phyloP scores from a whole-genome alignment of 352 stramenopile species.

The Phytophthora boehmeriae region DNA sequence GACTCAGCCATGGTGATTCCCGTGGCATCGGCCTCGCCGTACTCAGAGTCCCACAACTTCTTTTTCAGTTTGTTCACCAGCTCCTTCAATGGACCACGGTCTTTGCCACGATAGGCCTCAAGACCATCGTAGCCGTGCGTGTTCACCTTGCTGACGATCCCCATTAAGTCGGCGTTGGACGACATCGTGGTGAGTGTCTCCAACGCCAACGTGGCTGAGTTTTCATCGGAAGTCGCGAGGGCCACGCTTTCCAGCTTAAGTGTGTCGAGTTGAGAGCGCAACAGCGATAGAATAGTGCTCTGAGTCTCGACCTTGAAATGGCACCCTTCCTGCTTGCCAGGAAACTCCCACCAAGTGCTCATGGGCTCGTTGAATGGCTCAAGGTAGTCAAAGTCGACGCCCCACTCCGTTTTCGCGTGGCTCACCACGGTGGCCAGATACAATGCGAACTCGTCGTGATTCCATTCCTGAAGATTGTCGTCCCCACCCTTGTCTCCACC shows the following conservation, averaged over 20 bases:
- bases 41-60: constrained; percentile 64
- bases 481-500: constrained; percentile 40
- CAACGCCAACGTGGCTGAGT: constrained; percentile 43
- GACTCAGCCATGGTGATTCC: constrained; percentile 63
- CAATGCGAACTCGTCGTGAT: constrained; percentile 50
- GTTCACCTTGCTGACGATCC: constrained; percentile 52
- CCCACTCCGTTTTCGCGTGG: constrained; percentile 48
- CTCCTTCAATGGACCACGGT: constrained; percentile 40
- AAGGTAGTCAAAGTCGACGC: constrained; percentile 54
- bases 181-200: constrained; percentile 39
- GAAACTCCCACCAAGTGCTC: constrained; percentile 54
- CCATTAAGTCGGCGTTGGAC: constrained; percentile 24
- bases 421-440: constrained; percentile 52
- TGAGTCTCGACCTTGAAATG: constrained; percentile 51
- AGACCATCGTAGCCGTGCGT: constrained; percentile 61
- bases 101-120: constrained; percentile 46
- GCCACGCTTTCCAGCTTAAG: constrained; percentile 34
- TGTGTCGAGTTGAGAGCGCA: constrained; percentile 47
- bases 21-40: constrained; percentile 52
- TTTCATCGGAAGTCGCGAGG: constrained; percentile 58
- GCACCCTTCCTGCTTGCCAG: constrained; percentile 56
- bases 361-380: constrained; percentile 68
- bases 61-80: constrained; percentile 41
- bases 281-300: constrained; percentile 37
- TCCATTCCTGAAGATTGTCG: constrained; percentile 57